Base-by-base conservation (phyloP, 192 early-diverging fungal genomes). In the Backusella morwellensis region DNA sequence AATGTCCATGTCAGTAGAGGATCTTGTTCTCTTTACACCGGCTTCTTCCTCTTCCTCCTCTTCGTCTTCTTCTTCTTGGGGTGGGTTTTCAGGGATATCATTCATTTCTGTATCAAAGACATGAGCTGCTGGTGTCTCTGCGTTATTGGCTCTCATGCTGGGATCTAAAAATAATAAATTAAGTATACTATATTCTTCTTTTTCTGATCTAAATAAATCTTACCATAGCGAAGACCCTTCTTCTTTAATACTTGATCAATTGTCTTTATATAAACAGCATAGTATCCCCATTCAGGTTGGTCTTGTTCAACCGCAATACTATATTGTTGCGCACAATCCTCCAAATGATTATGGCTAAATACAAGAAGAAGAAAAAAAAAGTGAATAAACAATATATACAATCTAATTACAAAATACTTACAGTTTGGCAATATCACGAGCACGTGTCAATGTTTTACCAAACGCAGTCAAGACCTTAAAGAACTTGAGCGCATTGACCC, bases 381-480 rank as follows among this genome's bases (percentile, higher is more conserved):
- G 29, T 36, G 50, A 54, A 21, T 32, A 56, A 67, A 50, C 5
- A 26, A 35, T 23, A 44, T 56, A 54, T n/a, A 40, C 9, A 29
- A 40, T 12, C 38, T 72, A 77, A 44, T 12, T 23, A 44, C 0
- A 73, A 12, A 75, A 6, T 5, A 74, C 84, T 86, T 83, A 86
- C 85, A 88, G 81, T 21, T 74, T 72, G 1, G 78, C 74, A 14
- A 82, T 81, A 78, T 85, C 84, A 68, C 63, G 35, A 15, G 75
- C 72, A 21, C 79, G 59, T 0, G 74, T 80, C 3, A 85, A 52
- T 2, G 78, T 73, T 47, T 82, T 80, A 1, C 81, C 75, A 68
- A 89, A 82, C 17, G 80, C 38, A 4, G 72, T 38, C 19, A 89
- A 73, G 5, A 85, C 21, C 44, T 86, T 85, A 79, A 89, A 89